phyloP scores from a whole-genome alignment of 805 yeast species.

The Sugiyamaella mastotermitis region DNA sequence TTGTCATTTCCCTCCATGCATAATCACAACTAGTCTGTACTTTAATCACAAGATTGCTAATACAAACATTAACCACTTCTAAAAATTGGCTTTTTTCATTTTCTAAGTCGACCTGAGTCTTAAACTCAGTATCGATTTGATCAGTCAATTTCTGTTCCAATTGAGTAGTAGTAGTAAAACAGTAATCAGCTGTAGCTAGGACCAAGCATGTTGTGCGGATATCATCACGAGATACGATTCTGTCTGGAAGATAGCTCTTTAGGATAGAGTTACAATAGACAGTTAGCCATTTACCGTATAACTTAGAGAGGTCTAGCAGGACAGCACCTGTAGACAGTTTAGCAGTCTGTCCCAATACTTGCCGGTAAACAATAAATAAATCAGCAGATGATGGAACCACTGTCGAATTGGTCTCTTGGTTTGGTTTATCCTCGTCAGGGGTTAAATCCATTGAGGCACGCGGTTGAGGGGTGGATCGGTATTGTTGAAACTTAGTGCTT shows the following conservation, averaged over 20 bases:
- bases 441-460: conserved; percentile 25
- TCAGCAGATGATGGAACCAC: conserved; percentile 86
- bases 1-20: conserved; percentile 78
- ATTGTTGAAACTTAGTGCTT: conserved; percentile 56
- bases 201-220: conserved; percentile 62
- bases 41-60: conserved; percentile 50
- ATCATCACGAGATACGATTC: conserved; percentile 48
- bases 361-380: conserved; percentile 70
- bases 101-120: conserved; percentile 46
- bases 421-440: conserved; percentile 24
- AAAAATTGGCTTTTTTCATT: conserved; percentile 50
- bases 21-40: conserved; percentile 56
- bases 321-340: conserved; percentile 45
- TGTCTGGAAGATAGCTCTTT: conserved; percentile 42
- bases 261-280: conserved; percentile 52
- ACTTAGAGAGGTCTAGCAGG: conserved; percentile 41
- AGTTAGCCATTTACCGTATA: conserved; percentile 61
- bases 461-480: conserved; percentile 37
- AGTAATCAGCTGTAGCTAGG: conserved; percentile 85
- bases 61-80: conserved; percentile 51
- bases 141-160: conserved; percentile 55
- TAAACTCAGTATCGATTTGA: conserved; percentile 37
- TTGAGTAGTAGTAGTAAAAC: conserved; percentile 71
- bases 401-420: conserved; percentile 38
- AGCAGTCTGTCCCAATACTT: conserved; percentile 62